phyloP scores from a whole-genome alignment of 2,329 filamentous ascomycete species.

The Microsporum audouinii region DNA sequence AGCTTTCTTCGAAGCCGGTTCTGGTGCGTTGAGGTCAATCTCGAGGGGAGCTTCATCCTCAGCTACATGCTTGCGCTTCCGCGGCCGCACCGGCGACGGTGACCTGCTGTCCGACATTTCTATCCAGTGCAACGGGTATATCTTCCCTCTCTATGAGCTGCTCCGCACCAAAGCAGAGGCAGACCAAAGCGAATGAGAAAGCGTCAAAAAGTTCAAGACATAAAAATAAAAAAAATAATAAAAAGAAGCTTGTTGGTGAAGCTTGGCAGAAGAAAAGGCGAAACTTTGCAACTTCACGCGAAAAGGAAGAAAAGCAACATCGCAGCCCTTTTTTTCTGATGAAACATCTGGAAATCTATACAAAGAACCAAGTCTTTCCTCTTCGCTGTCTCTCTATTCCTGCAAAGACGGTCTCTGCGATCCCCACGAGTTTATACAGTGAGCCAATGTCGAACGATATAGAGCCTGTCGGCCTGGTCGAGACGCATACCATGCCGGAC shows the following conservation, averaged over 20 bases:
- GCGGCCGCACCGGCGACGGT: conserved; percentile 6
- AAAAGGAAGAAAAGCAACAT: background rate
- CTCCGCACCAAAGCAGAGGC: background rate
- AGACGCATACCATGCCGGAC: conserved; percentile 22
- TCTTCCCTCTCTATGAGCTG: background rate
- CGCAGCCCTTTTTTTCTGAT: background rate
- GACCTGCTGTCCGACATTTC: conserved; percentile 1
- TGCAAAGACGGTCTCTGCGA: background rate
- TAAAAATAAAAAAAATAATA: background rate
- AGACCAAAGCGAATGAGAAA: background rate
- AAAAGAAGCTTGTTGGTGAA: background rate
- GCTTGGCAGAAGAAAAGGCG: background rate
- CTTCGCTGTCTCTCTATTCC: background rate
- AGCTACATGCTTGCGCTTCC: conserved; percentile 57
- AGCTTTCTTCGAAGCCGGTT: conserved; percentile 90
- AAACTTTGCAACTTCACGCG: background rate
- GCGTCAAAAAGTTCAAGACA: background rate
- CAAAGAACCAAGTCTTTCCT: no score
- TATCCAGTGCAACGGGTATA: background rate
- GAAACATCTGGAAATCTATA: background rate
- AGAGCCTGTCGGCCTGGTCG: conserved; percentile 20
- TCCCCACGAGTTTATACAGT: background rate
- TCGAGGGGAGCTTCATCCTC: conserved; percentile 47
- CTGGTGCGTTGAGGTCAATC: conserved; percentile 78
- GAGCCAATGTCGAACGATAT: conserved; percentile 24